Evolutionary conservation across 2,329 filamentous ascomycete genomes (phyloP).

Genomic region (Fusarium sp.): DNA sequence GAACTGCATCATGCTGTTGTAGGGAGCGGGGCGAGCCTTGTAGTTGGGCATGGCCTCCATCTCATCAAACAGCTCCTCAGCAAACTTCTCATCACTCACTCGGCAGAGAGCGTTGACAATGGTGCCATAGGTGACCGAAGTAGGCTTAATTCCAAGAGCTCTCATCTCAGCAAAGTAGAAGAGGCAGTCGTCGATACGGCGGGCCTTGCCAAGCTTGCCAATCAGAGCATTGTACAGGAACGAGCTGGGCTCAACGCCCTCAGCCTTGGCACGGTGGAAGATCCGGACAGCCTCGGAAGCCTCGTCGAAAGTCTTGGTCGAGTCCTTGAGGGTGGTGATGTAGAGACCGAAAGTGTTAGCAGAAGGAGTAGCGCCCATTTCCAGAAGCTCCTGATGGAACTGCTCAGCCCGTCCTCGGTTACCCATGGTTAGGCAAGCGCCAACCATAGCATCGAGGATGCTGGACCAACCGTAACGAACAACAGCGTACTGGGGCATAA

Average conservation of each 20-base stretch:
- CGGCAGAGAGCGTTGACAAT: constrained; percentile 98
- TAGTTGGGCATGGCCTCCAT: constrained; percentile 99
- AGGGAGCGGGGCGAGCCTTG: constrained; percentile 94
- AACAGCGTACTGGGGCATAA: constrained; percentile 81
- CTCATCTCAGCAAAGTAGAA: constrained; percentile 99
- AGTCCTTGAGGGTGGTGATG: constrained; percentile 98
- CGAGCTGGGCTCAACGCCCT: constrained; percentile 93
- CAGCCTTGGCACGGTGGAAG: constrained; percentile 90
- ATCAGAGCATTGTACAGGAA: constrained; percentile 99
- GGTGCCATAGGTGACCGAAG: constrained; percentile 96
- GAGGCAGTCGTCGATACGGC: constrained; percentile 96
- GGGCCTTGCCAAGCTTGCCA: constrained; percentile 96
- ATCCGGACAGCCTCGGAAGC: constrained; percentile 97
- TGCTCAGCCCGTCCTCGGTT: constrained; percentile 81
- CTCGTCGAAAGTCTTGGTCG: constrained; percentile 96
- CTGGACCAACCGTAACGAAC: constrained; percentile 96
- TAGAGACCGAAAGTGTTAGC: constrained; percentile 98
- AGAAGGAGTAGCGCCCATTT: constrained; percentile 89
- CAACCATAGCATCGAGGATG: constrained; percentile 95
- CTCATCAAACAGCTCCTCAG: constrained; percentile 97
- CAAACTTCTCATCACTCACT: constrained; percentile 96
- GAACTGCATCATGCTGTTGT: constrained; percentile 99
- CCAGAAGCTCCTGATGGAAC: constrained; percentile 89
- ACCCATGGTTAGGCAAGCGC: constrained; percentile 83
- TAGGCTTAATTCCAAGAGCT: constrained; percentile 87